Percentiles rank a stretch among this genome's conserved stretches.
Conservation (phyloP, 768 basidiomycete species). For the Tephrocybe sp. region DNA sequence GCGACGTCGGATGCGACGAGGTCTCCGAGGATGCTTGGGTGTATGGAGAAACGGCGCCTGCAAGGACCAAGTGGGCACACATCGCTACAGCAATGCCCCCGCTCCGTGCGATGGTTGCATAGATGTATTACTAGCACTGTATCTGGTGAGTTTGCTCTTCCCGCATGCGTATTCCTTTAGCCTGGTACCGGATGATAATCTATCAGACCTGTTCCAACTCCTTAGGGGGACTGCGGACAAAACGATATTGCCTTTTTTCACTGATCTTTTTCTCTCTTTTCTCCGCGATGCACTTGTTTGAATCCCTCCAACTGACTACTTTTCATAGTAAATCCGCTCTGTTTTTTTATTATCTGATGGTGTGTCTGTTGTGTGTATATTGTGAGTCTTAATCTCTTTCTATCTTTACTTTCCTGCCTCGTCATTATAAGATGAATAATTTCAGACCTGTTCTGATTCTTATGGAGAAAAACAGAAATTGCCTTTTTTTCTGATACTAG, state of each 20-base stretch:
- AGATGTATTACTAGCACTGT: conserved; percentile 19
- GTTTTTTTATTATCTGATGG: background rate
- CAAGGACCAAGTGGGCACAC: conserved; percentile 50
- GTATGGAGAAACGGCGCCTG: conserved; percentile 58
- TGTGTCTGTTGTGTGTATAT: conserved; percentile 22
- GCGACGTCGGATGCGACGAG: conserved; percentile 37
- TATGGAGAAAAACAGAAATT: conserved; percentile 59
- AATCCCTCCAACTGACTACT: conserved; percentile 18
- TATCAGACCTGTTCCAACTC: conserved; percentile 81
- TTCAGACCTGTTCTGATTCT: conserved; percentile 72
- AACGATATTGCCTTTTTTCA: conserved; percentile 63
- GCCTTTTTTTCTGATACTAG: conserved; percentile 40
- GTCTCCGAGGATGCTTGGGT: conserved; percentile 60
- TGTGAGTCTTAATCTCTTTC: conserved; percentile 36
- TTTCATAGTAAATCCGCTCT: conserved; percentile 2
- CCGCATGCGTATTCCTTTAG: conserved; percentile 1
- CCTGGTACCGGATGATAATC: conserved; percentile 53
- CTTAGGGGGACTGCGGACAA: conserved; percentile 49
- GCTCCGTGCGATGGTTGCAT: conserved; percentile 29
- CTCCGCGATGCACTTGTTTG: background rate
- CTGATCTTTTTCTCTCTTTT: conserved; percentile 28
- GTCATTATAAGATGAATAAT: conserved; percentile 43
- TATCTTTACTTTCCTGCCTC: conserved; percentile 5
- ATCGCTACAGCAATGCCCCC: conserved; percentile 61
- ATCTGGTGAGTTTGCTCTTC: conserved; percentile 10